phyloP scores from a whole-genome alignment of 768 basidiomycete genomes.

The Filobasidium floriforme region DNA sequence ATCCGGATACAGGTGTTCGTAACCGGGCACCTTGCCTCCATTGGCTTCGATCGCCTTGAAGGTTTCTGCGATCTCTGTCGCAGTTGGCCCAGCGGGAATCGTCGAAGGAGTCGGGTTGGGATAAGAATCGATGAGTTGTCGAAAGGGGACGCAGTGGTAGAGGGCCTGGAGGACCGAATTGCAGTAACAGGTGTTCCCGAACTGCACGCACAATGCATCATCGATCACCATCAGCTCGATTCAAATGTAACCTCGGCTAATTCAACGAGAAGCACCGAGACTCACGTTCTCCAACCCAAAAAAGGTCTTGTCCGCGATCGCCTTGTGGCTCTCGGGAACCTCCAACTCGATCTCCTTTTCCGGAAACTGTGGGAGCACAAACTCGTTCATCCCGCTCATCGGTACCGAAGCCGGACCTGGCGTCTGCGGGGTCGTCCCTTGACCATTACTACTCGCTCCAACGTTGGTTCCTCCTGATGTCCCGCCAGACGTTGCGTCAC shows the following conservation, averaged over 20 bases:
- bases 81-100: conserved; percentile 47
- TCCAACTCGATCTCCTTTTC: conserved; percentile 11
- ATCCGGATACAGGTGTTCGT: not conserved
- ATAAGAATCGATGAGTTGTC: conserved; percentile 64
- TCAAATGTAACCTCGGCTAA: not conserved
- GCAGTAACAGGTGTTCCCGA: conserved; percentile 97
- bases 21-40: not conserved
- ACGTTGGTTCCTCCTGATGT: not conserved
- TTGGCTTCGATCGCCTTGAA: not conserved
- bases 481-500: not conserved
- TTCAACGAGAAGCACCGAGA: conserved; percentile 24
- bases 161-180: conserved; percentile 97
- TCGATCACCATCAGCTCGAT: no score
- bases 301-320: not conserved
- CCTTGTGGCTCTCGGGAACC: conserved; percentile 7
- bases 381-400: conserved; percentile 1
- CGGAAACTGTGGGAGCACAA: not conserved
- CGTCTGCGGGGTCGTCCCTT: no score
- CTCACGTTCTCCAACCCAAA: conserved; percentile 97
- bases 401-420: no score
- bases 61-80: conserved; percentile 16
- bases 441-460: not conserved
- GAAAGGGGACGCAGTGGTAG: conserved; percentile 89
- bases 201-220: conserved; percentile 38
- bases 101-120: conserved; percentile 53